A percentile compares a stretch with the other conserved stretches of the same genome.
Conservation (phyloP, 2,329 filamentous ascomycete species). For the Pestalotiopsis sp. region DNA sequence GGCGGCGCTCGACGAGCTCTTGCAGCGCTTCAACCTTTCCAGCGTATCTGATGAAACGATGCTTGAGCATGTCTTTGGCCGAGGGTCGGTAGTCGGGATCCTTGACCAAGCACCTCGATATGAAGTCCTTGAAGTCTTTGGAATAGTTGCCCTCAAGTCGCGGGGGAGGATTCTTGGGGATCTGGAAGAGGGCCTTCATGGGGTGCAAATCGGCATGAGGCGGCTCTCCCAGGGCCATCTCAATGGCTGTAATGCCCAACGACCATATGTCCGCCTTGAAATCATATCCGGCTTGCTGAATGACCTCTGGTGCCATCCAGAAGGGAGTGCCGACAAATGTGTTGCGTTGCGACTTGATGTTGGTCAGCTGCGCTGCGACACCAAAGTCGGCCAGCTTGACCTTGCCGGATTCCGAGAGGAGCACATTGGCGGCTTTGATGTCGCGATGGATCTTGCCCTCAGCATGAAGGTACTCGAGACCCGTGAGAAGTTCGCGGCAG, state of each 20-base stretch:
- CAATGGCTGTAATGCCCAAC: conserved; percentile 87
- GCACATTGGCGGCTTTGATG: conserved; percentile 93
- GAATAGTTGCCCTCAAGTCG: conserved; percentile 84
- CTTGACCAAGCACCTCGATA: conserved; percentile 88
- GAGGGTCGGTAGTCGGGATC: conserved; percentile 83
- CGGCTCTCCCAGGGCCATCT: conserved; percentile 87
- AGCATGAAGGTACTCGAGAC: conserved; percentile 88
- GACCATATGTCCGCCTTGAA: conserved; percentile 96
- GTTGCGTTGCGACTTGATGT: conserved; percentile 96
- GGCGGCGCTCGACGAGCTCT: conserved; percentile 81
- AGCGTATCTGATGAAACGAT: conserved; percentile 84
- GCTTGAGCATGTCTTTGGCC: conserved; percentile 83
- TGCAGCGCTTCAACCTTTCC: conserved; percentile 88
- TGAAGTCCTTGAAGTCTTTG: conserved; percentile 91
- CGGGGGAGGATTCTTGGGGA: conserved; percentile 85
- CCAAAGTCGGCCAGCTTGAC: conserved; percentile 98
- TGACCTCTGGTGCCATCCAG: conserved; percentile 96
- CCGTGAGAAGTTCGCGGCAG: conserved; percentile 86
- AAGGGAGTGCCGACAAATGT: conserved; percentile 98
- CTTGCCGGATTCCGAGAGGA: conserved; percentile 87
- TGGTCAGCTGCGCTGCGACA: conserved; percentile 92
- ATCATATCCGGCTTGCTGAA: conserved; percentile 80
- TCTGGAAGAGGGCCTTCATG: conserved; percentile 92
- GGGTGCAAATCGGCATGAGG: conserved; percentile 84
- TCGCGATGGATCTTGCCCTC: conserved; percentile 97